phyloP scores from a whole-genome alignment of 2,329 filamentous ascomycete species.

The Botrytis tulipae region DNA sequence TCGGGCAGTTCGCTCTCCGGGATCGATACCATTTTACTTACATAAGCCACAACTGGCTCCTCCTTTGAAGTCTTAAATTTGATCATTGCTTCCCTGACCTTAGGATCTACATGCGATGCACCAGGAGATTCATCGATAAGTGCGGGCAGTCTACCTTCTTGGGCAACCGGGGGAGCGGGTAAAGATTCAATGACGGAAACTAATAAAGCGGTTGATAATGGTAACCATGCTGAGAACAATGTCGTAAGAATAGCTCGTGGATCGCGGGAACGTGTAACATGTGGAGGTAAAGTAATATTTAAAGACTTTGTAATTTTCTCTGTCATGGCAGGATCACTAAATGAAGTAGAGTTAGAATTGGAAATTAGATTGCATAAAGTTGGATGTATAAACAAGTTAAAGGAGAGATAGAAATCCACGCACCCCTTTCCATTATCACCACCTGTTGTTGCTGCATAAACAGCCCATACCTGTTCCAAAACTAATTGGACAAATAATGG shows the following conservation, averaged over 20 bases:
- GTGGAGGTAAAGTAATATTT: slow-evolving; percentile 77
- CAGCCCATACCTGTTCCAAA: slow-evolving; percentile 92
- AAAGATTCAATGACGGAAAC: slow-evolving; percentile 93
- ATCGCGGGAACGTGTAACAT: slow-evolving; percentile 80
- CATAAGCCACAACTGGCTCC: slow-evolving; percentile 85
- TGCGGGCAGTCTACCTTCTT: slow-evolving; percentile 74
- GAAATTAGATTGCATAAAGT: slow-evolving; percentile 20
- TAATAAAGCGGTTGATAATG: slow-evolving; percentile 84
- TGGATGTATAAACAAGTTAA: slow-evolving; percentile 35
- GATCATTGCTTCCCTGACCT: slow-evolving; percentile 76
- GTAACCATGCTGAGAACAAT: slow-evolving; percentile 86
- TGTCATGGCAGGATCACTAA: slow-evolving; percentile 71
- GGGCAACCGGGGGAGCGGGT: slow-evolving; percentile 77
- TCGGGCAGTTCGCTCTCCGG: slow-evolving; percentile 88
- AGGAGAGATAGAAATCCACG: slow-evolving; percentile 45
- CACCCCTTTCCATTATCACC: slow-evolving; percentile 79
- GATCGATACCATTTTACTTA: slow-evolving; percentile 97
- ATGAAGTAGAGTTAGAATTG: slow-evolving; percentile 35
- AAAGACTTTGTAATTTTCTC: slow-evolving; percentile 96
- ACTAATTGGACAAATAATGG: slow-evolving; percentile 98
- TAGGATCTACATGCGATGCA: slow-evolving; percentile 63
- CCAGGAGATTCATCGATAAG: slow-evolving; percentile 80
- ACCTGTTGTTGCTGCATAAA: slow-evolving; percentile 86
- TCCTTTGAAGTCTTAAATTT: slow-evolving; percentile 68
- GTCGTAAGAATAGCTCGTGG: slow-evolving; percentile 79